A percentile compares a stretch with the other conserved stretches of the same genome.
phyloP scores from a whole-genome alignment of 2,329 filamentous ascomycete genomes.

The Ophiostoma himal-ulmi region DNA sequence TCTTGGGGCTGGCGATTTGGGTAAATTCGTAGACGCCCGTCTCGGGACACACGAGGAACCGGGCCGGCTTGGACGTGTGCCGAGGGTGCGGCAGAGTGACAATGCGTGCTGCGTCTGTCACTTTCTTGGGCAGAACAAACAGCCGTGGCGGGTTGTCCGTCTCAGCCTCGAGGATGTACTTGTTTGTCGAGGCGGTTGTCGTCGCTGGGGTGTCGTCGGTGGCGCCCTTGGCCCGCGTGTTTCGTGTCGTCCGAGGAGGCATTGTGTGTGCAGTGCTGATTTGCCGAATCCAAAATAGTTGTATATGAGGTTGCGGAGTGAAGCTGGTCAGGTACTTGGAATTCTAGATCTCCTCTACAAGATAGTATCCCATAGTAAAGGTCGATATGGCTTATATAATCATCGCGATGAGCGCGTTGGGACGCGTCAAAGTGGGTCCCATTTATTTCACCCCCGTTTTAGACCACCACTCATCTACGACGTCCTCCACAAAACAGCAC shows the following conservation, averaged over 20 bases:
- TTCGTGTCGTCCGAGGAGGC: conserved; percentile 27
- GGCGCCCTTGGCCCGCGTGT: conserved; percentile 42
- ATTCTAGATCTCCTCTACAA: no score
- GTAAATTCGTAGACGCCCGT: conserved; percentile 62
- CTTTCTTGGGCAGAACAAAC: conserved; percentile 56
- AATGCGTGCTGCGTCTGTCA: conserved; percentile 50
- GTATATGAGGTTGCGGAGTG: not conserved
- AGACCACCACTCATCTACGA: not conserved
- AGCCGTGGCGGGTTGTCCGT: conserved; percentile 46
- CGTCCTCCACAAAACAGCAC: conserved; percentile 7
- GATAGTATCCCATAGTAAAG: no score
- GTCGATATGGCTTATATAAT: not conserved
- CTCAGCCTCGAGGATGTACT: conserved; percentile 39
- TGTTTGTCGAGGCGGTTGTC: conserved; percentile 29
- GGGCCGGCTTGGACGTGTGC: conserved; percentile 43
- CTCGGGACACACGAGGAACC: conserved; percentile 58
- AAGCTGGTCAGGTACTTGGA: not conserved
- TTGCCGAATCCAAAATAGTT: not conserved
- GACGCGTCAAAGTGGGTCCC: not conserved
- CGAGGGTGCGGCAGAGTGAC: conserved; percentile 56
- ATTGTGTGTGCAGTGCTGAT: not conserved
- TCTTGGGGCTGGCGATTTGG: conserved; percentile 47
- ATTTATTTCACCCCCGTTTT: not conserved
- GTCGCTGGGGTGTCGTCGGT: conserved; percentile 30
- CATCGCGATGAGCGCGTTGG: conserved; percentile 8